These are phyloP conservation scores for Aspergillus baeticus DNA, from an alignment of 495 filamentous ascomycete genomes.

Conservation along the genomic window DNA sequence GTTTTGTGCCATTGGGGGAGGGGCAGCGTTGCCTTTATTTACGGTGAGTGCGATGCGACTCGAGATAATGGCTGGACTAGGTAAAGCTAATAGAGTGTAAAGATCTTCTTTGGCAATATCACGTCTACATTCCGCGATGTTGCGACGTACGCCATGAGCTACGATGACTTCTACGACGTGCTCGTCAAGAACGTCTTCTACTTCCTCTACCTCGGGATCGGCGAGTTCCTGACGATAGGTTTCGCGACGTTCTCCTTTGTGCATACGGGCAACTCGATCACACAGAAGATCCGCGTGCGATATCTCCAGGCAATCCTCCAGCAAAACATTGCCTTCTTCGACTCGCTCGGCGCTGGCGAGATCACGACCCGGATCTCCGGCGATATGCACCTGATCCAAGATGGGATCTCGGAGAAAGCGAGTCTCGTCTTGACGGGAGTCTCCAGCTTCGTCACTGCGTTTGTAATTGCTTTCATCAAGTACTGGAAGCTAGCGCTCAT, in stretches of 20 bases:
- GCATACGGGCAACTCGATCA: conserved; percentile 86
- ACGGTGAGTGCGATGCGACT: too few species aligned
- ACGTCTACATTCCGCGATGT: conserved; percentile 70
- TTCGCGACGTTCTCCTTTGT: conserved; percentile 84
- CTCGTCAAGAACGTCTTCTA: conserved; percentile 72
- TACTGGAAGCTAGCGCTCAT: conserved; percentile 85
- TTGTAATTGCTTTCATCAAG: conserved; percentile 82
- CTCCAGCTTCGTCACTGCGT: conserved; percentile 82
- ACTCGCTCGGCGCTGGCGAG: conserved; percentile 86
- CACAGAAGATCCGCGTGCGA: conserved; percentile 76
- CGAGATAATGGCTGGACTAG: too few species aligned
- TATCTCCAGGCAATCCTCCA: conserved; percentile 81
- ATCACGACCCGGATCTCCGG: conserved; percentile 89
- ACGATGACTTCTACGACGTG: conserved; percentile 56
- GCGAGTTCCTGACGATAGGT: conserved; percentile 77
- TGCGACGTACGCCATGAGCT: conserved; percentile 43
- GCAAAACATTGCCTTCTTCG: conserved; percentile 92
- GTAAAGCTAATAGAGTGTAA: background rate
- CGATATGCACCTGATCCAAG: conserved; percentile 84
- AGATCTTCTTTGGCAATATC: conserved; percentile 73
- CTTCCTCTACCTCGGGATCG: conserved; percentile 86
- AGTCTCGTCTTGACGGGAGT: conserved; percentile 70
- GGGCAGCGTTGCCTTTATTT: conserved; percentile 83
- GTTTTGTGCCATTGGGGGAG: conserved; percentile 69
- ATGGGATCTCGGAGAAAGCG: conserved; percentile 86